Percentiles rank a stretch among this genome's conserved stretches.
Evolutionary conservation across 345 rosid species (phyloP).

Genomic region (Erysimum cheiranthoides): DNA sequence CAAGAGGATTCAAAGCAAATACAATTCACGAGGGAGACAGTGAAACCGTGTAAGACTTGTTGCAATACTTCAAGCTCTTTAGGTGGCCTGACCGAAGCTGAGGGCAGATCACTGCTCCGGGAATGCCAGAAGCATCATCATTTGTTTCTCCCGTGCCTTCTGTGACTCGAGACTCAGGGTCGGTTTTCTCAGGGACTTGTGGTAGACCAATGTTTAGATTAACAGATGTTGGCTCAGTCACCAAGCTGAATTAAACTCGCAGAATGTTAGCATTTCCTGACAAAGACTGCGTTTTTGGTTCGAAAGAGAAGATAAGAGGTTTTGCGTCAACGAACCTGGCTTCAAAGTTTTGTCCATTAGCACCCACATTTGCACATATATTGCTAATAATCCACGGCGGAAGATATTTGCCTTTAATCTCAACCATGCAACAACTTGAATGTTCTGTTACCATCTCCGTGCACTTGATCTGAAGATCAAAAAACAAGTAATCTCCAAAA

Average conservation of each 20-base stretch:
- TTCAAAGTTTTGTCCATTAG: slow-evolving; percentile 69
- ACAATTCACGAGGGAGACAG: slow-evolving; percentile 60
- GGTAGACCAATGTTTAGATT: slow-evolving; percentile 79
- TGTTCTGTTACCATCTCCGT: slow-evolving; percentile 60
- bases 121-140: slow-evolving; percentile 49
- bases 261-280: slow-evolving; percentile 21
- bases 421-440: slow-evolving; percentile 57
- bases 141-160: slow-evolving; percentile 43
- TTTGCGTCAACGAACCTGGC: slow-evolving; percentile 60
- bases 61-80: slow-evolving; percentile 69
- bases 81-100: slow-evolving; percentile 60
- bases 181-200: slow-evolving; percentile 42
- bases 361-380: slow-evolving; percentile 59
- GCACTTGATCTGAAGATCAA: slow-evolving; percentile 74
- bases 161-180: slow-evolving; percentile 39
- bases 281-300: slow-evolving; percentile 15
- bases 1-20: slow-evolving; percentile 13
- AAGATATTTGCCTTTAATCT: slow-evolving; percentile 69
- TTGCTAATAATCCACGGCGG: slow-evolving; percentile 89
- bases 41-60: slow-evolving; percentile 64
- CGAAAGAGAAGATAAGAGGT: slow-evolving; percentile 3
- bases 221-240: slow-evolving; percentile 64
- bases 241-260: slow-evolving; percentile 59
- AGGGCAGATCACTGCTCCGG: slow-evolving; percentile 58
- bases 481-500: background rate